Conservation (phyloP, 768 basidiomycete species). For the Boletus speciosus region DNA sequence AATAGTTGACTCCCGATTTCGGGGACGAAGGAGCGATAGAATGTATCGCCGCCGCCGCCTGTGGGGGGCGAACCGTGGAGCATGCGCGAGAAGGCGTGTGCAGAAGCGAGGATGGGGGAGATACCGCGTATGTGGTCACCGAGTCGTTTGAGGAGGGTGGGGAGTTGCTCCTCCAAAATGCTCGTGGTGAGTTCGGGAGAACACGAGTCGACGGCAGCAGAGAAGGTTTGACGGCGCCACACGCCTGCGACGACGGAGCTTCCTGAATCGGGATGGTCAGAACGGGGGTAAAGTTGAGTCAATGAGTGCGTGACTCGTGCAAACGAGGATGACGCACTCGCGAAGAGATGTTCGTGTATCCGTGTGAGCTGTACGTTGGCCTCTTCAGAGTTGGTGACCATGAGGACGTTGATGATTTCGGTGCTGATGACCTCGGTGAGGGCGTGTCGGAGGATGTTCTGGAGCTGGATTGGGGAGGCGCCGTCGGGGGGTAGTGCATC, state of each 20-base stretch:
- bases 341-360: constrained; percentile 86
- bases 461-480: constrained; percentile 65
- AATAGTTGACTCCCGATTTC: constrained; percentile 73
- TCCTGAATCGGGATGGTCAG: constrained; percentile 40
- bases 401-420: constrained; percentile 80
- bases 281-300: background rate
- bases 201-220: constrained; percentile 76
- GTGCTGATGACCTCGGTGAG: constrained; percentile 71
- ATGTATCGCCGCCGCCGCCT: constrained; percentile 52
- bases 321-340: constrained; percentile 52
- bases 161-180: constrained; percentile 72
- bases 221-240: constrained; percentile 88
- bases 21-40: constrained; percentile 85
- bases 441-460: constrained; percentile 77
- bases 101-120: constrained; percentile 62
- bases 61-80: constrained; percentile 64
- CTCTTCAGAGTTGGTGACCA: constrained; percentile 82
- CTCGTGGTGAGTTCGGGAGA: constrained; percentile 64
- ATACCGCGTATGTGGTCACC: constrained; percentile 41
- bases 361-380: constrained; percentile 81
- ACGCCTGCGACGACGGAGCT: constrained; percentile 87
- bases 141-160: constrained; percentile 57
- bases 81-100: constrained; percentile 82
- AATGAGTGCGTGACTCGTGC: background rate
- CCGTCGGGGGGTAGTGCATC: constrained; percentile 41